Percentiles rank a stretch among this genome's conserved stretches.
phyloP scores from a whole-genome alignment of 2,329 filamentous ascomycete genomes.

The Clarireedia sp. region DNA sequence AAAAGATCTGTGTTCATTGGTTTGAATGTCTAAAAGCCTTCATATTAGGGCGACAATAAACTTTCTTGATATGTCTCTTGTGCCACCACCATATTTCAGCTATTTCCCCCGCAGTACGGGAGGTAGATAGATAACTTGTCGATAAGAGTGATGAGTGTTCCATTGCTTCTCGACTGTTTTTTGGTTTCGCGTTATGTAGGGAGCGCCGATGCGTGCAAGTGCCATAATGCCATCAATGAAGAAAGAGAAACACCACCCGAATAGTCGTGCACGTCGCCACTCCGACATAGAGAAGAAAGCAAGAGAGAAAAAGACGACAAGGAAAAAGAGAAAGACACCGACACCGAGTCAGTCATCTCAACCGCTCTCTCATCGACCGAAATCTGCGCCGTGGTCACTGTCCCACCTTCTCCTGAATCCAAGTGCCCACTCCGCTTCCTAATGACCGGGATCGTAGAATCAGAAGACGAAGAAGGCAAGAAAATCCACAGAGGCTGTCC shows the following conservation, averaged over 20 bases:
- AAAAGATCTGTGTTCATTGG: not conserved
- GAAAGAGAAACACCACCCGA: slow-evolving; percentile 24
- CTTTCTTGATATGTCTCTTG: not conserved
- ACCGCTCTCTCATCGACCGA: slow-evolving; percentile 14
- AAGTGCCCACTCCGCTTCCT: slow-evolving; percentile 25
- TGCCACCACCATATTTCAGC: not conserved
- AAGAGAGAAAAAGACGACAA: slow-evolving; percentile 23
- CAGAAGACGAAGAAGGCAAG: slow-evolving; percentile 10
- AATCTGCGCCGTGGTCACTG: slow-evolving; percentile 3
- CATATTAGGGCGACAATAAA: not conserved
- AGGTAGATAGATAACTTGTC: too few species aligned
- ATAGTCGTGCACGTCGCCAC: slow-evolving; percentile 19
- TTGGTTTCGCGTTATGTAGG: too few species aligned
- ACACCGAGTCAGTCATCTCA: slow-evolving; percentile 18
- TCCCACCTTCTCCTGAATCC: slow-evolving; percentile 9
- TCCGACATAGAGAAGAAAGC: slow-evolving; percentile 17
- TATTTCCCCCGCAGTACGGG: not conserved
- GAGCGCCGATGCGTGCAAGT: slow-evolving; percentile 11
- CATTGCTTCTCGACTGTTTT: too few species aligned
- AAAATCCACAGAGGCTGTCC: slow-evolving; percentile 16
- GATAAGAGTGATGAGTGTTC: too few species aligned
- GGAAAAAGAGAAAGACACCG: slow-evolving; percentile 21
- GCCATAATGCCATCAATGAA: slow-evolving; percentile 19
- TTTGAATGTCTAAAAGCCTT: not conserved
- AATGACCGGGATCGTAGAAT: slow-evolving; percentile 19